A percentile compares a stretch with the other conserved stretches of the same genome.
These are phyloP conservation scores for Rubroboletus satanas DNA, from an alignment of 768 basidiomycete species.

Conservation along the genomic window DNA sequence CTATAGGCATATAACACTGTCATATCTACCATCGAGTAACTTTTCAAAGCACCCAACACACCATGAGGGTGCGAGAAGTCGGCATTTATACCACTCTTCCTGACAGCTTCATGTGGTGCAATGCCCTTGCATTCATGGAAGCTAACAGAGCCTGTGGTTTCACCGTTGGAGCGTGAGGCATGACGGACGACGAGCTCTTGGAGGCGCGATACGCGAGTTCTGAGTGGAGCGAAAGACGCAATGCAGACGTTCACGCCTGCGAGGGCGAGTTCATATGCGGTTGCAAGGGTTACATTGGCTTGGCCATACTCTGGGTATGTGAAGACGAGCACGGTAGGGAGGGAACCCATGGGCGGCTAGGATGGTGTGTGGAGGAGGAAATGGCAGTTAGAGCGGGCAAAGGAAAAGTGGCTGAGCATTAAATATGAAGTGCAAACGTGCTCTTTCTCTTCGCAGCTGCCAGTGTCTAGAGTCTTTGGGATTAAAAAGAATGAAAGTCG, in stretches of 20 bases:
- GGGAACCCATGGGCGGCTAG: too few species aligned
- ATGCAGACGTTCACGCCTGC: conserved; percentile 6
- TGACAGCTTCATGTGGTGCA: background rate
- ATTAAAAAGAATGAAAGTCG: too few species aligned
- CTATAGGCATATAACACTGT: background rate
- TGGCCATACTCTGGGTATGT: conserved; percentile 6
- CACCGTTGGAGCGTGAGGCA: background rate
- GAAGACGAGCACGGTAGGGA: conserved; percentile 7
- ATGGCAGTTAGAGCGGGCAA: too few species aligned
- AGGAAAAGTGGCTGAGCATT: too few species aligned
- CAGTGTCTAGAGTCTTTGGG: too few species aligned
- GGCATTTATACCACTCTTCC: background rate
- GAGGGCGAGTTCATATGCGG: conserved; percentile 14
- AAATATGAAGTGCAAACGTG: too few species aligned
- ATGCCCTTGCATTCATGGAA: conserved; percentile 6
- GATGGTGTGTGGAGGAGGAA: too few species aligned
- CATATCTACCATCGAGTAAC: background rate
- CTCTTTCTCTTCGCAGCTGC: too few species aligned
- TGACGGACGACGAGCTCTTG: conserved; percentile 1
- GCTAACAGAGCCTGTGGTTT: background rate
- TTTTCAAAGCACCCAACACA: conserved; percentile 1
- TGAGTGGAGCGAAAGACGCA: conserved; percentile 11
- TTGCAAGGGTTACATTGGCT: conserved; percentile 11
- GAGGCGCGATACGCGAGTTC: conserved; percentile 2
- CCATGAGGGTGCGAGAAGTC: background rate